phyloP scores from a whole-genome alignment of 2,329 filamentous ascomycete species.

The Teratosphaeria pseudoeucalypti region DNA sequence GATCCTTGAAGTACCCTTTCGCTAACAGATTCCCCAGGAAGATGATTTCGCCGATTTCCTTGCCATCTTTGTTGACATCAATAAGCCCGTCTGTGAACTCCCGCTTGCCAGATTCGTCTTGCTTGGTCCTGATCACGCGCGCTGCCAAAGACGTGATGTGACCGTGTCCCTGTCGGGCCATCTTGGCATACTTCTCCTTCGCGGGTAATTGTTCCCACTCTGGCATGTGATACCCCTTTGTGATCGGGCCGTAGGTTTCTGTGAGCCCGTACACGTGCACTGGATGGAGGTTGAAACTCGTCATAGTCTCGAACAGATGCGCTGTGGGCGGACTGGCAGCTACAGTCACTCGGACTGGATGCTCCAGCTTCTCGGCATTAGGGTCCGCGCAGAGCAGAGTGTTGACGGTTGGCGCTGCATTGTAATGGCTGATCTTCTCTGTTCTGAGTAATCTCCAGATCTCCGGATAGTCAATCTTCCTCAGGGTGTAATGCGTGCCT shows the following conservation, averaged over 20 bases:
- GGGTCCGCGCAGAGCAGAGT: conserved; percentile 75
- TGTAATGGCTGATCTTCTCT: conserved; percentile 86
- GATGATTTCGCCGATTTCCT: conserved; percentile 74
- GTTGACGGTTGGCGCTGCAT: conserved; percentile 91
- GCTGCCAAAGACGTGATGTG: conserved; percentile 74
- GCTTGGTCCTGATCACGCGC: conserved; percentile 71
- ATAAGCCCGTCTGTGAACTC: conserved; percentile 46
- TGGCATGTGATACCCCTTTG: conserved; percentile 81
- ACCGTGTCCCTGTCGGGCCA: conserved; percentile 91
- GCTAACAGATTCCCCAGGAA: conserved; percentile 88
- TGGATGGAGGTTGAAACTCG: conserved; percentile 69
- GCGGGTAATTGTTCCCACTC: conserved; percentile 65
- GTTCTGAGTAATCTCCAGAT: conserved; percentile 85
- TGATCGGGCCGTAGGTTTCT: conserved; percentile 92
- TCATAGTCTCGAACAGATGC: conserved; percentile 91
- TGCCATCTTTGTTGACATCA: conserved; percentile 59
- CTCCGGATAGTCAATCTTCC: conserved; percentile 87
- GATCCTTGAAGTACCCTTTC: conserved; percentile 84
- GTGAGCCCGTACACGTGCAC: conserved; percentile 86
- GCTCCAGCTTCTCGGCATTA: conserved; percentile 56
- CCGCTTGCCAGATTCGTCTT: conserved; percentile 35
- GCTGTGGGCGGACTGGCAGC: conserved; percentile 84
- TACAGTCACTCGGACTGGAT: conserved; percentile 76
- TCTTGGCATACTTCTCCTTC: conserved; percentile 72
- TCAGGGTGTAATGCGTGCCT: conserved; percentile 87